Evolutionary conservation across 331 rosid genomes (phyloP).

Genomic region (Rhamnella rubrinervis): DNA sequence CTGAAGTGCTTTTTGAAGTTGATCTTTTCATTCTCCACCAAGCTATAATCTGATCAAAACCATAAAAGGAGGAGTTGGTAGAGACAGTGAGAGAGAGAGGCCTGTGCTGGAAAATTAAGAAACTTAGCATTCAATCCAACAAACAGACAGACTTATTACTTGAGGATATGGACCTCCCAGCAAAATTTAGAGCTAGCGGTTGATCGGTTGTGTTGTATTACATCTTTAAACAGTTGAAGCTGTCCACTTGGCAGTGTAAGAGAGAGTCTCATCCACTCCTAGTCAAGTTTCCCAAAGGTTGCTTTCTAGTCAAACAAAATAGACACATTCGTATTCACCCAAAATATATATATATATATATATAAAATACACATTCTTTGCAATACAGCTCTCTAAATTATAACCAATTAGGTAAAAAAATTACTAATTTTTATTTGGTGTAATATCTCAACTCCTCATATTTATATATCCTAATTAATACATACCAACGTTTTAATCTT

Average conservation of each 20-base stretch:
- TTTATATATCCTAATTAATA: too few relatives aligned
- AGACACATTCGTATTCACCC: too few relatives aligned
- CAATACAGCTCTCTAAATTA: too few relatives aligned
- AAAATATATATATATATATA: too few relatives aligned
- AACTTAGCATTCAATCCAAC: slow-evolving; percentile 20
- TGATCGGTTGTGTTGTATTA: slow-evolving; percentile 30
- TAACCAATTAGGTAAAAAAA: too few relatives aligned
- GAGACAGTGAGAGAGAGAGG: background rate
- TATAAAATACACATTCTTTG: too few relatives aligned
- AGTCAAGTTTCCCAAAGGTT: background rate
- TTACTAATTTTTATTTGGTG: too few relatives aligned
- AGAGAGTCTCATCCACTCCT: background rate
- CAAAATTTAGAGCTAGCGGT: slow-evolving; percentile 32
- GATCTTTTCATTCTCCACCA: slow-evolving; percentile 46
- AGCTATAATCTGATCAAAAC: slow-evolving; percentile 15
- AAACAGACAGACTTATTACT: slow-evolving; percentile 23
- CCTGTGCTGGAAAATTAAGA: slow-evolving; percentile 36
- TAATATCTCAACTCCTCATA: too few relatives aligned
- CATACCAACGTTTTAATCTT: too few relatives aligned
- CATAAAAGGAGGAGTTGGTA: slow-evolving; percentile 22
- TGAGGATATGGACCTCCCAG: slow-evolving; percentile 36
- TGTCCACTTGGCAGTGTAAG: background rate
- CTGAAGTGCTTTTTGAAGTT: slow-evolving; percentile 31
- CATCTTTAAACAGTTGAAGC: slow-evolving; percentile 9
- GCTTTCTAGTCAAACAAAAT: too few relatives aligned